Evolutionary conservation across 2,329 filamentous ascomycete species (phyloP).

Genomic region (Coniosporium tulheliwenetii): DNA sequence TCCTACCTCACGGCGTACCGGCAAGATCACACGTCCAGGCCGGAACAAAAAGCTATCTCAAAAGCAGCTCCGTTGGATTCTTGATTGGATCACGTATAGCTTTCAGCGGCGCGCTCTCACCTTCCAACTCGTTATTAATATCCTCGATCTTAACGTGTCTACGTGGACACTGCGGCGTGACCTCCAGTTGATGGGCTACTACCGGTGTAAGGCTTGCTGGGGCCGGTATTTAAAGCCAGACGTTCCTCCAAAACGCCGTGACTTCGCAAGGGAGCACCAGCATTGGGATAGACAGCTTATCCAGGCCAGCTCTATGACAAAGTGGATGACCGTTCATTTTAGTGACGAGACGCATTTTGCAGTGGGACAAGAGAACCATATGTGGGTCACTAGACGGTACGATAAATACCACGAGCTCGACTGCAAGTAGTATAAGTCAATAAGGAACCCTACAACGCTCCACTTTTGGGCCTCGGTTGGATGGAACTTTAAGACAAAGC

Average conservation of each 20-base stretch:
- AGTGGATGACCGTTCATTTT: conserved; percentile 1
- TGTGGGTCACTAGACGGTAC: neutral
- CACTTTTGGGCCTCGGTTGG: neutral
- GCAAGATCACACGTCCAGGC: too few species aligned
- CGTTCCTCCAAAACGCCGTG: neutral
- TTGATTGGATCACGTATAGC: too few species aligned
- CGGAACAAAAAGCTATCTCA: too few species aligned
- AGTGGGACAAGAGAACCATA: neutral
- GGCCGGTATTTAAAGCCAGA: neutral
- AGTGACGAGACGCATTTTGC: conserved; percentile 1
- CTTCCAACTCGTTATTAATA: too few species aligned
- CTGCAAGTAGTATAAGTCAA: conserved; percentile 1
- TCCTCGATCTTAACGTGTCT: too few species aligned
- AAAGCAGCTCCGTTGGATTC: too few species aligned
- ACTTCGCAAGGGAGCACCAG: neutral
- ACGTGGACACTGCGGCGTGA: neutral
- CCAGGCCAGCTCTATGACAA: too few species aligned
- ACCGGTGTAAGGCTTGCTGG: neutral
- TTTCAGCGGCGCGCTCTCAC: too few species aligned
- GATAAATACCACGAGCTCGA: neutral
- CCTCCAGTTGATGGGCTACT: conserved; percentile 1
- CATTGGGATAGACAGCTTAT: neutral
- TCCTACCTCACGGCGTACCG: too few species aligned
- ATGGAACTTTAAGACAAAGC: conserved; percentile 1
- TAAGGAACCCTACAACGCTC: neutral